Base-by-base conservation (phyloP, 192 early-diverging fungal genomes). In the Coemansia sp. region DNA sequence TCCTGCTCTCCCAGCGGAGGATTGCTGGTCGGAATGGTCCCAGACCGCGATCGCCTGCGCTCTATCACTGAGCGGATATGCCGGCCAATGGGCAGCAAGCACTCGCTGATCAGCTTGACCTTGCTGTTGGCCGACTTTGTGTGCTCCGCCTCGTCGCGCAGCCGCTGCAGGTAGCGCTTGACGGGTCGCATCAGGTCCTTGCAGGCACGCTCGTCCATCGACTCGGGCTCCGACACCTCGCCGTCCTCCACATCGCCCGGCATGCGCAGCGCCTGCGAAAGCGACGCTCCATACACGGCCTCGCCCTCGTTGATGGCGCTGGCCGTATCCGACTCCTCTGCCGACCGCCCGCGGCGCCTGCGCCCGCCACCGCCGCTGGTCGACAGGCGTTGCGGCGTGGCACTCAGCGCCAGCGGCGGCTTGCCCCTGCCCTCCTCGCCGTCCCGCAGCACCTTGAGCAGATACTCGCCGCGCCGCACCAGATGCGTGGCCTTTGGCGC, bases 401-500 rank as follows among this genome's bases (percentile, higher is more conserved):
- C 15, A 54, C 19, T 65, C 30, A 56, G 60, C 2, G 18, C 31
- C 22, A 34, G 67, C 8, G 43, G 29, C 42, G 70, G 64, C 26
- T 48, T 66, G 54, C 48, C 64, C 57, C 53, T 66, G 51, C 30
- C 66, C 35, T 68, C 68, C 39, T 89, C 84, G 27, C 79, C 68
- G 33, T 93, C 90, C 3, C 85, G 82, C 22, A 97, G 70, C 5
- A 85, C 80, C 70, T 94, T 90, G 51, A 99, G 75, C 58, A 98
- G 63, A 38, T 90, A 92, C 56, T 97, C 90, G n/a, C 86, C 90
- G 9, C 97, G 82, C 5, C 95, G 84, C 26, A 83, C 83, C 22
- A 99, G 68, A 58, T 95, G 93, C 19, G 88, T 78, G 2, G 89
- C 77, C 70, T 93, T 90, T 27, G 96, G 96, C 25, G 82, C 74